Base-by-base conservation (phyloP, 768 basidiomycete species). In the Rhizopogon vulgaris region DNA sequence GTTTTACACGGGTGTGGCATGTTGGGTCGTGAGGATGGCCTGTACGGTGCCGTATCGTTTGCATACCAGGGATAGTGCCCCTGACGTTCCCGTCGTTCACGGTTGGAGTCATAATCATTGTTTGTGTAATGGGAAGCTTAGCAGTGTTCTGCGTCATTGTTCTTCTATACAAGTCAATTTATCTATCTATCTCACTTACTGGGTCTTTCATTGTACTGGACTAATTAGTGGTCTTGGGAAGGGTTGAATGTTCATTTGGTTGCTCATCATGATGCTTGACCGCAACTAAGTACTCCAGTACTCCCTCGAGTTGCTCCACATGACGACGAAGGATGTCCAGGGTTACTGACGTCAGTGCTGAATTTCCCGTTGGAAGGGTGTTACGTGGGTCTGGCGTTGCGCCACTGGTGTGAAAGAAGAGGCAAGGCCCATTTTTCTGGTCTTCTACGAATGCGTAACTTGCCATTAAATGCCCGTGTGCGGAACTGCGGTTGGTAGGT, bases 41-140 rank as follows among this genome's bases (percentile, higher is more conserved):
- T 99, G 49, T 96, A 94, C 55, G 93, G 94, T 17, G 93, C 91
- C 11, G 90, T 93, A 15, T 90, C 92, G 1, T 97, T 94, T 67
- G 94, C 94, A 8, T 94, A 94, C 69, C 91, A 92, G 60, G 91
- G 92, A 28, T 96, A 65, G 37, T 60, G 1, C 22, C 22, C 3
- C n/a, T 15, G 25, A 30, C 24, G 8, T 10, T 18, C 10, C 49
- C 15, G 12, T 24, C 24, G 41, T 49, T 45, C 32, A n/a, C n/a
- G 3, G 38, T 12, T 6, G 12, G 48, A 6, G 15, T 12, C 22
- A 36, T 43, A n/a, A 37, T 12, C 10, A 48, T 42, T 25, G 24
- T 22, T 15, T 49, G 18, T 45, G 12, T 38, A 30, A n/a, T n/a
- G 7, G 6, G 36, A 39, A 22, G 3, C 22, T 22, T 22, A 52